Conservation (phyloP, 192 early-diverging fungal genomes). For the Radiomyces spectabilis region DNA sequence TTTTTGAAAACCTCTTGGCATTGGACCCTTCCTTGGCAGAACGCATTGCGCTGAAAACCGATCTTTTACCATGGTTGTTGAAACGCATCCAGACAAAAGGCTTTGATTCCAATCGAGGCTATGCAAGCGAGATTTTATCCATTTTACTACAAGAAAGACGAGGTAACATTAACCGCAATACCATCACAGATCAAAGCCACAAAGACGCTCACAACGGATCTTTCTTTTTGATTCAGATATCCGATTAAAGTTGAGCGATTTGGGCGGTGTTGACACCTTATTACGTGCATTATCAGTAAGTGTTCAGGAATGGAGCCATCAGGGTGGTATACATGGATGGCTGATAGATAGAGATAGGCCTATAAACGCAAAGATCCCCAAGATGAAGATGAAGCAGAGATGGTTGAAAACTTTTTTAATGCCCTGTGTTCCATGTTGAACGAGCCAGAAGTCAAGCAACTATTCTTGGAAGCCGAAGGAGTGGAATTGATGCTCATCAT, state of each 20-base stretch:
- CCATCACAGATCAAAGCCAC: no score
- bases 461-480: slow-evolving; percentile 80
- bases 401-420: slow-evolving; percentile 91
- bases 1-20: slow-evolving; percentile 83
- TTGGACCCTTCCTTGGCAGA: slow-evolving; percentile 64
- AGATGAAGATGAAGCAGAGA: slow-evolving; percentile 80
- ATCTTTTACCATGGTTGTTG: slow-evolving; percentile 70
- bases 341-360: slow-evolving; percentile 3
- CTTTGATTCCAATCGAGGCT: slow-evolving; percentile 82
- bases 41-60: slow-evolving; percentile 52
- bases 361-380: slow-evolving; percentile 69
- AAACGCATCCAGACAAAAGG: slow-evolving; percentile 49
- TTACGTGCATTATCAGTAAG: slow-evolving; percentile 57
- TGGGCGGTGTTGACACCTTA: slow-evolving; percentile 60
- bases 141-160: slow-evolving; percentile 71
- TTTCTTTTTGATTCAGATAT: slow-evolving; percentile 26
- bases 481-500: slow-evolving; percentile 87
- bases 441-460: slow-evolving; percentile 59
- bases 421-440: slow-evolving; percentile 64
- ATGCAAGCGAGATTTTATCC: slow-evolving; percentile 78
- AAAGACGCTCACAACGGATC: no score
- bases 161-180: slow-evolving; percentile 27
- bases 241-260: slow-evolving; percentile 35
- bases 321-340: no score
- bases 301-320: no score